phyloP scores from a whole-genome alignment of 192 early-diverging fungal genomes.

The Gryganskiella cystojenkinii region DNA sequence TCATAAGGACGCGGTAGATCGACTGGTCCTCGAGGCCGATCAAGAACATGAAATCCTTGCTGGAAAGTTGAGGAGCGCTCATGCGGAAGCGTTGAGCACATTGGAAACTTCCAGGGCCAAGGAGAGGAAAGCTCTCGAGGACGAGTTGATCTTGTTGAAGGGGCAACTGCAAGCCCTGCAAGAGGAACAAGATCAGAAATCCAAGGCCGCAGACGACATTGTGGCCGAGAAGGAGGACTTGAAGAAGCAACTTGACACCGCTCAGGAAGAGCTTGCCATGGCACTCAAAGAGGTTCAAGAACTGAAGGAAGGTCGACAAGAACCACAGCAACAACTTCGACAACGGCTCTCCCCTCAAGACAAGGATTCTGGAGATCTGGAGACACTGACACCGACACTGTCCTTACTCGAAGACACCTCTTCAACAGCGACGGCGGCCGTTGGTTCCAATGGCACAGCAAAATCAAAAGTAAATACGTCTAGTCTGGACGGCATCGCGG shows the following conservation, averaged over 20 bases:
- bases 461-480: background rate
- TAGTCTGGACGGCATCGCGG: background rate
- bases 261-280: constrained; percentile 6
- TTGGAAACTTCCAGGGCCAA: background rate
- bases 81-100: background rate
- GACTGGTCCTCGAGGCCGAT: constrained; percentile 25
- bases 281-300: constrained; percentile 12
- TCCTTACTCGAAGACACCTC: too few relatives aligned
- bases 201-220: background rate
- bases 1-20: constrained; percentile 23
- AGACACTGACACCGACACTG: constrained; percentile 4
- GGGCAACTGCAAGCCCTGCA: constrained; percentile 6
- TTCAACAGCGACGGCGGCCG: too few relatives aligned
- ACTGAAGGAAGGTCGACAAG: constrained; percentile 3
- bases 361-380: too few relatives aligned
- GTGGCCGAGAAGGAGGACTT: background rate
- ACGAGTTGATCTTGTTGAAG: background rate
- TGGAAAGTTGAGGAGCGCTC: constrained; percentile 4
- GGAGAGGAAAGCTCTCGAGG: background rate
- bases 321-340: background rate
- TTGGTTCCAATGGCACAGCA: background rate
- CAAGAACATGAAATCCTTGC: constrained; percentile 17
- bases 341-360: background rate
- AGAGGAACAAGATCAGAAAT: background rate
- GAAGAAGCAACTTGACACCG: background rate